A percentile compares a stretch with the other conserved stretches of the same genome.
phyloP scores from a whole-genome alignment of 2,329 filamentous ascomycete species.

The Sporothrix pallida region DNA sequence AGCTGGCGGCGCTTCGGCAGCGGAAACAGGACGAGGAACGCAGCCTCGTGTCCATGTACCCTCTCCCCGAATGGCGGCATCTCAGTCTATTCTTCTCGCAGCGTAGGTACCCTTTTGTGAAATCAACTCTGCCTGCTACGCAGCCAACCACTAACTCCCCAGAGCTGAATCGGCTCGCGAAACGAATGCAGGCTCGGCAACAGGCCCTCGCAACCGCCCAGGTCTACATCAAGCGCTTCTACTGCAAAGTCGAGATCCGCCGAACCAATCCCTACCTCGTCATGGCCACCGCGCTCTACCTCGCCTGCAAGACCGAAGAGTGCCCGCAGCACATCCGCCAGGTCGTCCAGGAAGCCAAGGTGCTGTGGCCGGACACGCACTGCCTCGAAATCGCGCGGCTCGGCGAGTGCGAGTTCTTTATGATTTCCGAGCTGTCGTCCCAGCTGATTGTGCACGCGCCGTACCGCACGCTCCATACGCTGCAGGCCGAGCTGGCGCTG shows the following conservation, averaged over 20 bases:
- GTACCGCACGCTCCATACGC: conserved; percentile 77
- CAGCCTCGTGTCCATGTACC: conserved; percentile 75
- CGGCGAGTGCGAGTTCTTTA: conserved; percentile 90
- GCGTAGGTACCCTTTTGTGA: conserved; percentile 60
- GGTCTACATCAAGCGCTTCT: conserved; percentile 93
- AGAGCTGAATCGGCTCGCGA: conserved; percentile 81
- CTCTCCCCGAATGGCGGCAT: conserved; percentile 79
- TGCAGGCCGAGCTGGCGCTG: conserved; percentile 72
- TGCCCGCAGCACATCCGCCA: conserved; percentile 94
- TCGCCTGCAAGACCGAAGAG: conserved; percentile 98
- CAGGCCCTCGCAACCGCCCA: conserved; percentile 94
- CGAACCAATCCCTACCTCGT: conserved; percentile 93
- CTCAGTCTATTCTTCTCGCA: conserved; percentile 92
- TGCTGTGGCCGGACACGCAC: conserved; percentile 79
- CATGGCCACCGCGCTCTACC: conserved; percentile 89
- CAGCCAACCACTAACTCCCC: no score
- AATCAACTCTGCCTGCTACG: neutral
- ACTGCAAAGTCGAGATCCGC: conserved; percentile 86
- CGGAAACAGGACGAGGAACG: conserved; percentile 79
- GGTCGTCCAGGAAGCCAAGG: conserved; percentile 83
- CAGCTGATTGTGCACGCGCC: conserved; percentile 91
- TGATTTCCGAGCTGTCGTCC: conserved; percentile 89
- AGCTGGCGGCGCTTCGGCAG: conserved; percentile 75
- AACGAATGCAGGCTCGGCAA: conserved; percentile 83
- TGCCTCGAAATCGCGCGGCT: conserved; percentile 79